Evolutionary conservation across 371 early-diverging fungal species (phyloP), one percentile per base, ranked within the genome.

Genomic region (Actinomucor elegans): DNA sequence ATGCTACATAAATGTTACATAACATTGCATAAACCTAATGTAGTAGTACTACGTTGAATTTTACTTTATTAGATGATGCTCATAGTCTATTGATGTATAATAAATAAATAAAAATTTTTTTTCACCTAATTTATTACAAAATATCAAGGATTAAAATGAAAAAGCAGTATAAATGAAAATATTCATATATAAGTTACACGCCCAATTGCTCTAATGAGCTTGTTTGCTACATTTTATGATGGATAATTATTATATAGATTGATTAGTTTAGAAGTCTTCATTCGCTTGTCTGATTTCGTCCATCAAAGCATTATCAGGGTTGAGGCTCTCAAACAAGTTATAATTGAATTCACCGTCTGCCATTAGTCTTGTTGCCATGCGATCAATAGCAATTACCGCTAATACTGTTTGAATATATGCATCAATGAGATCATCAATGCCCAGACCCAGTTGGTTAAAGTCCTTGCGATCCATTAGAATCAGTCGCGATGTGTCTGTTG

Each of bases 401-500:
- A 94, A 65, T 5, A 92, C 88, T 1, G 96, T 94, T 64, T 96
- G 96, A 58, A 96, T 91, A 58, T 94, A 94, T 3, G 93, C 94
- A 64, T 94, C 94, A 55, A 94, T 96, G 54, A 94, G 68, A 55
- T 94, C 94, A 62, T 94, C 94, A 35, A 94, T 81, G 4, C 95
- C 96, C 20, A 94, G 65, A 7, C 93, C 94, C 26, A 94, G 80
- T 62, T 88, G 87, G 69, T 96, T 94, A 46, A 96, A 94, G 53
- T 94, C 96, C 57, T 94, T 94, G 52, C 94, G 85, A 64, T 96
- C 96, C 94, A 96, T 93, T 20, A 94, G 76, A 44, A 92, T 69
- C 33, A 95, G 66, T 11, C 94, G 77, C 52, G 89, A 86, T 4
- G 94, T 81, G 59, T 95, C 94, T 1, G 94, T 92, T 4, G 91